Base-by-base conservation (phyloP, 169 alveolate species). In the Plasmodium billcollinsi region DNA sequence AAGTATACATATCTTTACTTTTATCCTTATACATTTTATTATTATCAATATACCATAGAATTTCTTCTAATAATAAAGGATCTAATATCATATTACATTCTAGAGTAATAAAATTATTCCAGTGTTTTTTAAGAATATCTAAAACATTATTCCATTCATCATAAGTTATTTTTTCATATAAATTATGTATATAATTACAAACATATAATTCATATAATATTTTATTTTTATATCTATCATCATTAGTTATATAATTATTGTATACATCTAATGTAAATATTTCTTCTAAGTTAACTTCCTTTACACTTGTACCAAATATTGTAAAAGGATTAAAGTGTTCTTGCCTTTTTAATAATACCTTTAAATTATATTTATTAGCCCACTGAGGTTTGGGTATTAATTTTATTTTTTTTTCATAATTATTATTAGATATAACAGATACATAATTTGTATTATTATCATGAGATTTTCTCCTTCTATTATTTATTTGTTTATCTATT, bases 1-100 rank as follows among this genome's bases (percentile, higher is more conserved):
- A 78, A 15, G 58, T 78, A 66, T 78, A 78, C 59, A 66, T 66
- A 3, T 58, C 50, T 33, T 65, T 71, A 52, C 89, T 78, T 66
- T 78, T 78, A 56, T 78, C 89, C 58, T 78, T 78, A 66, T 78
- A 78, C 89, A 78, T 78, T 66, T 78, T 78, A 58, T 78, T 78
- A 54, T 78, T 71, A 78, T 78, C 89, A 26, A 78, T 78, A 58
- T 78, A 78, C 89, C 89, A 78, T 50, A 78, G 18, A 20, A 78
- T 78, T 78, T 78, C 89, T 78, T 78, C 89, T 70, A 78, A 66
- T 33, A 78, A 56, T 50, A 78, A 18, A 3, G 89, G 89, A 52
- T 78, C 89, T 66, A 78, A 56, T 11, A 78, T 52, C 89, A 78
- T 78, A 66, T 78, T 78, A 29, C 89, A 78, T 66, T 78, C 89